phyloP scores from a whole-genome alignment of 1,139 yeast species.

The Kodamaea sp. region DNA sequence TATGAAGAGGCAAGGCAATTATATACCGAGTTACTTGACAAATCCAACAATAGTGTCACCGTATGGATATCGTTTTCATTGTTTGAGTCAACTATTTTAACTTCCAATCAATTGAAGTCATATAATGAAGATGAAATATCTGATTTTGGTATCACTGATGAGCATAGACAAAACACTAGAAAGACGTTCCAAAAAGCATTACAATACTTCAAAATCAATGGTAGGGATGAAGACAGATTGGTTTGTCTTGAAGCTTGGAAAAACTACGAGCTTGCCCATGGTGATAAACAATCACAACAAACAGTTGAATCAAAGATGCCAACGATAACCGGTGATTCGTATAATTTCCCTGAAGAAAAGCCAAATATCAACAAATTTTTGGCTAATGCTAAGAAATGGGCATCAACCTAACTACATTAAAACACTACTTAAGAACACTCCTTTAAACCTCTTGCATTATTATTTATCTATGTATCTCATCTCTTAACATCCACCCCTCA shows the following conservation, averaged over 20 bases:
- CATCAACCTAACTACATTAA: constrained; percentile 7
- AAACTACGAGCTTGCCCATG: constrained; percentile 64
- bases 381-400: constrained; percentile 66
- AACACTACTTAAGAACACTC: too few species aligned
- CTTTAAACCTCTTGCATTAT: neutral
- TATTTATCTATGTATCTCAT: neutral
- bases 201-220: constrained; percentile 33
- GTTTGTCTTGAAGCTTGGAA: constrained; percentile 60
- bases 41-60: constrained; percentile 30
- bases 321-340: constrained; percentile 49
- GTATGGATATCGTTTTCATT: constrained; percentile 69
- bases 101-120: constrained; percentile 43
- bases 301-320: constrained; percentile 54
- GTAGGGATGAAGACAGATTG: constrained; percentile 45
- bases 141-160: constrained; percentile 49
- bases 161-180: constrained; percentile 52
- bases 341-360: constrained; percentile 55
- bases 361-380: constrained; percentile 49
- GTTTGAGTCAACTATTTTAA: constrained; percentile 68
- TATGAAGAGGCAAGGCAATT: constrained; percentile 55
- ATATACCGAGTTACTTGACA: constrained; percentile 41
- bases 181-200: constrained; percentile 56
- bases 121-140: constrained; percentile 34
- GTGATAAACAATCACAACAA: constrained; percentile 38
- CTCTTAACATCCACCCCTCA: constrained; percentile 66